Percentiles rank a stretch among this genome's conserved stretches.
Evolutionary conservation across 352 stramenopile species (phyloP).

Genomic region (Phytopythium montanum): DNA sequence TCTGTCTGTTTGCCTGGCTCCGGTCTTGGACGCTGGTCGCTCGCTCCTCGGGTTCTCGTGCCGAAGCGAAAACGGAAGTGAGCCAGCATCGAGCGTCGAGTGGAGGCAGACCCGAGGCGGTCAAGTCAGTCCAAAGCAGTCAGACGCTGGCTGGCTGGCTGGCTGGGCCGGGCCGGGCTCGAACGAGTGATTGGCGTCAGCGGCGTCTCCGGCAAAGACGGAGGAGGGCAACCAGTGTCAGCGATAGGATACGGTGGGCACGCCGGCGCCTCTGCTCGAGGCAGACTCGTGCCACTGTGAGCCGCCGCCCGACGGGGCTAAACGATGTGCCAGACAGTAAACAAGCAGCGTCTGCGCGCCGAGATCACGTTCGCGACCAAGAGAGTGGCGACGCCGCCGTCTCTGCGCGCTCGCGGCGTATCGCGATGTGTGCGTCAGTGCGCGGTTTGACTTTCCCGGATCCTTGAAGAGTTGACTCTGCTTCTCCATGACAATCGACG

Average conservation of each 20-base stretch:
- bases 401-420: not conserved
- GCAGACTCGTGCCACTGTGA: constrained; percentile 4
- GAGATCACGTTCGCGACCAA: not conserved
- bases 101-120: too few species aligned
- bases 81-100: not conserved
- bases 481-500: not conserved
- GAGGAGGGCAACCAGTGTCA: not conserved
- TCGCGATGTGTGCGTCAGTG: not conserved
- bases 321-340: not conserved
- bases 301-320: not conserved
- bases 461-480: not conserved
- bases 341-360: not conserved
- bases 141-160: too few species aligned
- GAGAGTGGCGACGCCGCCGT: not conserved
- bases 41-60: not conserved
- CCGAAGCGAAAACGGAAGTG: constrained; percentile 6
- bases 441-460: not conserved
- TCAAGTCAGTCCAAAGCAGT: not conserved
- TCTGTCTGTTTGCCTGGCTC: not conserved
- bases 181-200: not conserved
- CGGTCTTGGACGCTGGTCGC: not conserved
- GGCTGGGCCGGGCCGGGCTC: not conserved
- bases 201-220: not conserved
- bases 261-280: not conserved
- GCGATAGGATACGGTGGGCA: not conserved